Evolutionary conservation across 2,329 filamentous ascomycete species (phyloP).

Genomic region (Nigrospora oryzae): DNA sequence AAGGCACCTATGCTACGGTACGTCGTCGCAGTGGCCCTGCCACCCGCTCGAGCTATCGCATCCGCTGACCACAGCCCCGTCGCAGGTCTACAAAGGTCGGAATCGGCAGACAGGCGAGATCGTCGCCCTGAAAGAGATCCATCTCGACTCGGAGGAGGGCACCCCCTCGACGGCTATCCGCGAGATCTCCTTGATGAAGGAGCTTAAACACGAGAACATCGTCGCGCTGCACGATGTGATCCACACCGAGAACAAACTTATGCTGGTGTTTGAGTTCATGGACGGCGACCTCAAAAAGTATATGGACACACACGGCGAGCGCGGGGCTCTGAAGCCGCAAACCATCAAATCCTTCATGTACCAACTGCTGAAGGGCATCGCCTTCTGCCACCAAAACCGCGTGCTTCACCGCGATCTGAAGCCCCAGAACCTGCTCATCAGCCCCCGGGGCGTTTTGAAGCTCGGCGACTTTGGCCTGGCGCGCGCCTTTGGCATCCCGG

Average conservation of each 20-base stretch:
- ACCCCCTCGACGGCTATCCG: conserved; percentile 95
- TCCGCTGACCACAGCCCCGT: conserved; percentile 1
- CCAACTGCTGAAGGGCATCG: conserved; percentile 89
- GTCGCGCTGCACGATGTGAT: conserved; percentile 97
- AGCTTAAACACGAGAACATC: conserved; percentile 98
- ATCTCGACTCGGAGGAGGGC: conserved; percentile 96
- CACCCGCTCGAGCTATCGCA: conserved; percentile 11
- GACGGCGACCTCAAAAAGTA: conserved; percentile 97
- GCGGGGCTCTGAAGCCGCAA: conserved; percentile 76
- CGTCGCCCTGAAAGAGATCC: conserved; percentile 96
- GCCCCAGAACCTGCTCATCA: conserved; percentile 94
- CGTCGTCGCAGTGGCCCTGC: conserved; percentile 28
- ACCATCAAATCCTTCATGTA: conserved; percentile 99
- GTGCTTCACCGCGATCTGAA: conserved; percentile 94
- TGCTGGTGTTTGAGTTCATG: conserved; percentile 99
- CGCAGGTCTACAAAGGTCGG: conserved; percentile 92
- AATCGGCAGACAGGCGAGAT: conserved; percentile 96
- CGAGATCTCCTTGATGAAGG: conserved; percentile 98
- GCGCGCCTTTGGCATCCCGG: conserved; percentile 89
- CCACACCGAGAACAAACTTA: conserved; percentile 98
- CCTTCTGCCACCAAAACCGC: conserved; percentile 95
- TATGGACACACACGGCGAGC: conserved; percentile 89
- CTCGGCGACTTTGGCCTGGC: conserved; percentile 92
- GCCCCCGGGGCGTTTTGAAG: conserved; percentile 82
- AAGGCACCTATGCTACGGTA: conserved; percentile 97